Base-by-base conservation (phyloP, 306 rosid genomes). In the Malus sieversii region DNA sequence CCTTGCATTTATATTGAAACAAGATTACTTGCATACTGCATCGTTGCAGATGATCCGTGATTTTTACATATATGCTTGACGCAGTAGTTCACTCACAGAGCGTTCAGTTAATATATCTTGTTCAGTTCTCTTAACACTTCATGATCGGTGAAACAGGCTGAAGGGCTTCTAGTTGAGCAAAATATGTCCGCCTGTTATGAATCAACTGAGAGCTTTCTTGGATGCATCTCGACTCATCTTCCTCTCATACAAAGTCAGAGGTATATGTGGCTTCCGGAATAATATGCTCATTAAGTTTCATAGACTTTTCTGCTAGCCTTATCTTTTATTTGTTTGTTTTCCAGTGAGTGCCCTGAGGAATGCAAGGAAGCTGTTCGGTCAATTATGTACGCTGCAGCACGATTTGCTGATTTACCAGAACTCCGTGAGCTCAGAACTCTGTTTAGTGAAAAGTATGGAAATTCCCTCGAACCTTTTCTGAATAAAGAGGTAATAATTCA, bases 321-420 rank as follows among this genome's bases (percentile, higher is more conserved):
- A 14, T 33, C n/a, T 52, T 23, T 38, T n/a, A n/a, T 11, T 62
- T 59, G 32, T 23, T 55, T 81, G 27, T 40, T 55, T 55, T 60
- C 11, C 42, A 95, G 99, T 16, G 96, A 83, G 53, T 95, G 97
- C 80, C 97, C 97, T 25, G 99, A 89, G 27, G 99, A 92, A 79
- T 92, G 98, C 90, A 90, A 80, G 64, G 99, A 92, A 84, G 93
- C 93, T 14, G 88, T 92, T 4, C 62, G 87, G 22, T 83, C 99
- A 23, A 62, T 95, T 85, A 89, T 86, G 23, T 87, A 85, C 38
- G 98, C 93, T 3, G 93, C 98, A 38, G 93, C 93, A 74, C 76
- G 97, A 62, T 74, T 90, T 48, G 80, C 85, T 57, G 96, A 90
- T 76, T 82, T 95, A 74, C 97, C 97, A 8, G 97, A 90, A 77